Base-by-base conservation (phyloP, 805 yeast genomes). In the Alloascoidea africana region DNA sequence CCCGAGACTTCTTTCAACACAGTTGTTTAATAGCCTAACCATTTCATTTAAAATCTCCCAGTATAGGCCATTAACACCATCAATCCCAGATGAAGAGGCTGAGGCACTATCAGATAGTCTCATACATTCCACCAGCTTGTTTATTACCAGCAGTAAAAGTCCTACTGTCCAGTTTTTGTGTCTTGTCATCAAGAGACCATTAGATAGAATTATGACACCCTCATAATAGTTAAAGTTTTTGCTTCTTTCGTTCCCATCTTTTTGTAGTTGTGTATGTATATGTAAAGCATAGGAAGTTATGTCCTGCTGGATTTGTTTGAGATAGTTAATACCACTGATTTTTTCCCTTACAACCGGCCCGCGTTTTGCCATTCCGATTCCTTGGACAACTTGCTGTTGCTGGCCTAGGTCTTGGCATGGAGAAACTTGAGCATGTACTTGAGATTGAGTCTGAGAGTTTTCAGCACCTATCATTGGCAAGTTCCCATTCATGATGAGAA, bases 41-140 rank as follows among this genome's bases (percentile, higher is more conserved):
- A 70, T 63, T 47, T 76, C 84, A 34, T 58, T 56, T 4, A 75
- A 75, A 38, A 73, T 56, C 36, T 70, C 71, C 72, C 76, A 75
- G 38, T 64, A n/a, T 23, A 23, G n/a, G 8, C 30, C 30, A 37
- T 70, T 60, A 14, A 50, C 52, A 19, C 49, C 50, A 40, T 23
- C n/a, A 23, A 8, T 8, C 8, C n/a, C n/a, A 8, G 30, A 8
- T 8, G 30, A 8, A 23, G 30, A 8, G n/a, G n/a, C n/a, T n/a
- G n/a, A n/a, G n/a, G n/a, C n/a, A n/a, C n/a, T n/a, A n/a, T n/a
- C n/a, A n/a, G n/a, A n/a, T n/a, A n/a, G n/a, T n/a, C n/a, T n/a
- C n/a, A n/a, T n/a, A n/a, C n/a, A n/a, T 23, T 23, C n/a, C 8
- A 23, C 42, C 35, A 55, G 35, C 30, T 50, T 38, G 34, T 41